Evolutionary conservation across 208 protist genomes (phyloP), one percentile per base, ranked within the genome.

Genomic region (Wallacemonas sp.): DNA sequence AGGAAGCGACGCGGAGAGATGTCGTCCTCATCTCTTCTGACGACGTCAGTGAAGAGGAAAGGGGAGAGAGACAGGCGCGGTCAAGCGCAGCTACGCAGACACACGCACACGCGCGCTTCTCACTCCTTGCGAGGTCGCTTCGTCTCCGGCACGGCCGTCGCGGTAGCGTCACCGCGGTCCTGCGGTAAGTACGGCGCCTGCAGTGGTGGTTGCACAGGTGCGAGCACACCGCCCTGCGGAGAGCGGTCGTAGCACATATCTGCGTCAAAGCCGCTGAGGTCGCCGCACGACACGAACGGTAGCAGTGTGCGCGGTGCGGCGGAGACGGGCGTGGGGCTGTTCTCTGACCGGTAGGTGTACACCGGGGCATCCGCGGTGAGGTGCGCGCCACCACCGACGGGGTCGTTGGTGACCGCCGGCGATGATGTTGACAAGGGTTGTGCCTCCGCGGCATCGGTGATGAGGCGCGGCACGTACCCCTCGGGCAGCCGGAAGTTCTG

Each of bases 211-310:
- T 92, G 89, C 27, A 92, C 78, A 0, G 89, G 89, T 6, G 67
- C 68, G 22, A 94, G 68, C 48, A 91, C 79, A 6, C 46, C 52
- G 1, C 12, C 48, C 1, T 46, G 63, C 10, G 24, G 66, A 19
- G 73, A 62, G 0, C 85, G 64, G 54, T 90, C 79, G 73, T 94
- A 94, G 60, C 83, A 92, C 86, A 88, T 83, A 59, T 98, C 94
- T n/a, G 91, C 76, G 70, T 99, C 97, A 63, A 89, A 97, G 13
- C 94, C 97, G 17, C 65, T 81, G 3, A 99, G 77, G 73, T 99
- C 98, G 15, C 98, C 98, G 58, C 97, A 99, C 0, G 98, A 87
- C 12, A 99, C 44, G 63, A 99, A 99, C 1, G 97, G 97, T 0
- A 98, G 82, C 15, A 99, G 70, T 24, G 36, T 60, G 34, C 22